Evolutionary conservation across 805 yeast species (phyloP).

Genomic region (Candida qinlingensis): DNA sequence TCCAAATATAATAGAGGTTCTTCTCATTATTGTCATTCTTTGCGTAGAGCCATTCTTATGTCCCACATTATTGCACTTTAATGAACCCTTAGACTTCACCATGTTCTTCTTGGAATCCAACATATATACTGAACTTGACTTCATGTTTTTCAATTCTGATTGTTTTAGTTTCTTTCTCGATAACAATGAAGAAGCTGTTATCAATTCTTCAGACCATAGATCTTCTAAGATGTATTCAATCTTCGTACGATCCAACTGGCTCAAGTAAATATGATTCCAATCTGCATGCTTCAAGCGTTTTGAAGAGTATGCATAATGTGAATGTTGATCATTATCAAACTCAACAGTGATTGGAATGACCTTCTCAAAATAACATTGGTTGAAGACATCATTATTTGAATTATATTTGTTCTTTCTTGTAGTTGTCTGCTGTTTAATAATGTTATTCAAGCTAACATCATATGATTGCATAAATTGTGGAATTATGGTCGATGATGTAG

Average conservation of each 20-base stretch:
- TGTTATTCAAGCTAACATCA: conserved; percentile 22
- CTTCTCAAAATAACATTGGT: conserved; percentile 22
- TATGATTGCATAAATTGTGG: conserved; percentile 17
- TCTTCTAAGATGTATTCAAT: conserved; percentile 27
- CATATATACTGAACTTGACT: neutral
- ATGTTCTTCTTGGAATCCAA: neutral
- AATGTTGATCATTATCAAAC: conserved; percentile 5
- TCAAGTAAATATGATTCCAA: conserved; percentile 8
- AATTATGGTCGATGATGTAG: conserved; percentile 16
- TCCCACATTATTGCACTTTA: neutral
- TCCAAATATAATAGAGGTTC: conserved; percentile 19
- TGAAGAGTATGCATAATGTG: conserved; percentile 3
- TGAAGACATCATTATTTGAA: conserved; percentile 8
- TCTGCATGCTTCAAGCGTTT: conserved; percentile 1
- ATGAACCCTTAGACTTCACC: neutral
- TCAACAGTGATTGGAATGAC: conserved; percentile 21
- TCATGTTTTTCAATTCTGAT: neutral
- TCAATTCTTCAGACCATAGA: conserved; percentile 30
- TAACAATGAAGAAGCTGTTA: conserved; percentile 2
- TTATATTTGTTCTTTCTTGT: neutral
- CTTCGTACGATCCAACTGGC: conserved; percentile 18
- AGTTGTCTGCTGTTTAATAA: neutral
- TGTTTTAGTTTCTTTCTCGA: neutral
- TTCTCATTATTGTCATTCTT: conserved; percentile 18
- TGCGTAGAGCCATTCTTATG: neutral